Evolutionary conservation across 441 rosid genomes (phyloP).

Genomic region (Breynia disticha): DNA sequence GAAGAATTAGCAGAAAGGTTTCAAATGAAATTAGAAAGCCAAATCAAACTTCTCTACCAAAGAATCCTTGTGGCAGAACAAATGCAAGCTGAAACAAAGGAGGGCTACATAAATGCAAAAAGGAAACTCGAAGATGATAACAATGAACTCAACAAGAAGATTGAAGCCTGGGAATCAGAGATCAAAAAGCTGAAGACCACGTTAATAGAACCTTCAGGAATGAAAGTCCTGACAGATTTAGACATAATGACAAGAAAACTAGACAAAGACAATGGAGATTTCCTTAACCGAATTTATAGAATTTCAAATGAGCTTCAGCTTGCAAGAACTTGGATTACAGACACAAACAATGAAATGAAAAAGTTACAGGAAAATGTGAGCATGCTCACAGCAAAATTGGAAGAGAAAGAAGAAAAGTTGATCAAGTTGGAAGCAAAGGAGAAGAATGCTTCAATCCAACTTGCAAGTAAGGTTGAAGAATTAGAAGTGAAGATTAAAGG

Average conservation of each 20-base stretch:
- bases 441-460: constrained; percentile 16
- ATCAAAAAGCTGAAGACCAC: constrained; percentile 26
- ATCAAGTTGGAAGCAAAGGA: constrained; percentile 32
- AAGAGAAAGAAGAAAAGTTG: constrained; percentile 24
- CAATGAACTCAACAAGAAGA: constrained; percentile 21
- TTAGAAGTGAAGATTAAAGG: constrained; percentile 32
- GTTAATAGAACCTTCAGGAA: constrained; percentile 18
- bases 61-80: constrained; percentile 69
- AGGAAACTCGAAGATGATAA: constrained; percentile 33
- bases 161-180: constrained; percentile 26
- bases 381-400: constrained; percentile 15
- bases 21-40: constrained; percentile 53
- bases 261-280: constrained; percentile 24
- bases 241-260: constrained; percentile 26
- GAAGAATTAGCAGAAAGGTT: constrained; percentile 58
- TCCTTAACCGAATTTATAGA: constrained; percentile 27
- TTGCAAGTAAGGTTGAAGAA: constrained; percentile 30
- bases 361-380: constrained; percentile 17
- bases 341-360: constrained; percentile 20
- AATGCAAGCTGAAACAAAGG: constrained; percentile 50
- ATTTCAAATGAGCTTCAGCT: constrained; percentile 31
- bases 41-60: constrained; percentile 42
- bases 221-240: constrained; percentile 15
- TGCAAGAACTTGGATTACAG: constrained; percentile 33
- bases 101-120: constrained; percentile 23